phyloP scores from a whole-genome alignment of 108 stramenopile genomes.

The Nannochloropsis oceanica region DNA sequence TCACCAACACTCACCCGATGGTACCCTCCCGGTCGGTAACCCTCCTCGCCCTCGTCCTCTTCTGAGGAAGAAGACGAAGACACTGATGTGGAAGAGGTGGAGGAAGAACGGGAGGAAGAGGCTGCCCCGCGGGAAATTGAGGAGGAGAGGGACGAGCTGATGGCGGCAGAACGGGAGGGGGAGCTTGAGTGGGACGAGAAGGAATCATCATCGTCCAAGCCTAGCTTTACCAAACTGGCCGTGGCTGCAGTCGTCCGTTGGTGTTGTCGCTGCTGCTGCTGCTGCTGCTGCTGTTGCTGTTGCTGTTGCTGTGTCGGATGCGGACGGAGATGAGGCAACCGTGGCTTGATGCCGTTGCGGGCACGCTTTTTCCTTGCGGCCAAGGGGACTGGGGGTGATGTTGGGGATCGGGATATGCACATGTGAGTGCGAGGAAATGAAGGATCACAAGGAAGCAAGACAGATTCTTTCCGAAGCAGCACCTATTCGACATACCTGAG shows the following conservation, averaged over 20 bases:
- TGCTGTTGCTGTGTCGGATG: background rate
- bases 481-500: too few relatives aligned
- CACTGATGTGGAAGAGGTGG: background rate
- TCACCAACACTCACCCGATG: conserved; percentile 52
- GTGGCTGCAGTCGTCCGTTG: background rate
- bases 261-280: background rate
- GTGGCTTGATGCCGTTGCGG: background rate
- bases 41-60: background rate
- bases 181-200: background rate
- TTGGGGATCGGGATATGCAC: too few relatives aligned
- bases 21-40: background rate
- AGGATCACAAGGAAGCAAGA: too few relatives aligned
- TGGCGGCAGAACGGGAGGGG: background rate
- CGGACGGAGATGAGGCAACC: background rate
- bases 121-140: background rate
- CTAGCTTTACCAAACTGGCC: background rate
- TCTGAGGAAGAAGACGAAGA: background rate
- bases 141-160: background rate
- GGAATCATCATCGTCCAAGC: background rate
- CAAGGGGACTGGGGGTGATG: background rate
- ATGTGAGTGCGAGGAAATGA: too few relatives aligned
- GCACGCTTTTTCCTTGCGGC: background rate
- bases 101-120: background rate
- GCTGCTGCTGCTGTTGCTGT: background rate
- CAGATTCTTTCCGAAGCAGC: too few relatives aligned